phyloP scores from a whole-genome alignment of 257 asterid genomes.

The Anisodus tanguticus region DNA sequence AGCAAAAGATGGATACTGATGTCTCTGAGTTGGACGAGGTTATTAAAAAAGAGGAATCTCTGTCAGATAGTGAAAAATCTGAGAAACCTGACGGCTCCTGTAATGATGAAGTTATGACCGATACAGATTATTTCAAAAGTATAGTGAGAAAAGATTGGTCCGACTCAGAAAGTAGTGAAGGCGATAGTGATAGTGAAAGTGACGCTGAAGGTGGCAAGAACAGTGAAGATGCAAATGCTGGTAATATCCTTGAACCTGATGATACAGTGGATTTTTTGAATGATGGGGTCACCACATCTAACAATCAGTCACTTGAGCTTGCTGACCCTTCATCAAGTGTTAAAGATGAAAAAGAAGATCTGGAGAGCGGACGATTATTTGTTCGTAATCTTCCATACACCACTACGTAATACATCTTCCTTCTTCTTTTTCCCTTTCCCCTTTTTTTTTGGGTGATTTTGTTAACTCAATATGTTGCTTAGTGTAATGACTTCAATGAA shows the following conservation, averaged over 20 bases:
- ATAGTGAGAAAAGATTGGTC: constrained; percentile 70
- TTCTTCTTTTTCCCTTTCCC: background rate
- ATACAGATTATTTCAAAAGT: constrained; percentile 79
- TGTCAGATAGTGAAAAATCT: constrained; percentile 40
- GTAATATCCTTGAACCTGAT: constrained; percentile 42
- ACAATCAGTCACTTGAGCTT: constrained; percentile 34
- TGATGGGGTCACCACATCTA: constrained; percentile 46
- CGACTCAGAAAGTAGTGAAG: constrained; percentile 67
- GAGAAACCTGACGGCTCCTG: constrained; percentile 42
- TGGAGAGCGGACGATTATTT: constrained; percentile 75
- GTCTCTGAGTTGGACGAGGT: constrained; percentile 38
- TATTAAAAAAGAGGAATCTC: constrained; percentile 44
- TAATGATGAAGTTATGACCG: constrained; percentile 60
- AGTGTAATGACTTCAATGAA: background rate
- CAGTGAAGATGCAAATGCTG: constrained; percentile 36
- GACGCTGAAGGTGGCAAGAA: constrained; percentile 50
- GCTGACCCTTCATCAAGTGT: constrained; percentile 49
- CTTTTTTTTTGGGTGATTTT: background rate
- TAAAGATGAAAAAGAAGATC: constrained; percentile 50
- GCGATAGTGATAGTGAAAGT: constrained; percentile 45
- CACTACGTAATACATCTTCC: constrained; percentile 60
- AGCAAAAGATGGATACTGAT: constrained; percentile 36
- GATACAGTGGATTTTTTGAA: constrained; percentile 45
- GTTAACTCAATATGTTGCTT: background rate
- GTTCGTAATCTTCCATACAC: constrained; percentile 86